Evolutionary conservation across 805 yeast species (phyloP).

Genomic region (Hemisphaericaspora nanyangensis): DNA sequence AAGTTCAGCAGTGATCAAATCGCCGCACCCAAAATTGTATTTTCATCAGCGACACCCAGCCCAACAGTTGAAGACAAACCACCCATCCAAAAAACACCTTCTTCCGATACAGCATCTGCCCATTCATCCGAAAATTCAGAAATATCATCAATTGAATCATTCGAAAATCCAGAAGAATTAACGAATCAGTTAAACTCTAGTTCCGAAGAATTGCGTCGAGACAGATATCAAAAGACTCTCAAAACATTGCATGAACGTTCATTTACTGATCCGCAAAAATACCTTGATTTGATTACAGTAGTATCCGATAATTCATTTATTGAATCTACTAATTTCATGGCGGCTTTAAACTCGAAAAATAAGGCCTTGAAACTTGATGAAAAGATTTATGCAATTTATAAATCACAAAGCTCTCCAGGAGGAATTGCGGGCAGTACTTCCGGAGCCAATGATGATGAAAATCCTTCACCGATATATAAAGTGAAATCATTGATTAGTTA

Average conservation of each 20-base stretch:
- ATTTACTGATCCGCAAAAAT: conserved; percentile 5
- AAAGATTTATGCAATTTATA: conserved; percentile 36
- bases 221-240: not conserved
- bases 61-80: not conserved
- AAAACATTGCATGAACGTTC: not conserved
- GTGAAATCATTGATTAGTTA: conserved; percentile 38
- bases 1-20: not conserved
- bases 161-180: too few species aligned
- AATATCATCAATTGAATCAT: not conserved
- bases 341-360: conserved; percentile 17
- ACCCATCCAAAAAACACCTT: not conserved
- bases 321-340: conserved; percentile 24
- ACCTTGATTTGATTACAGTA: conserved; percentile 2
- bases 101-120: not conserved
- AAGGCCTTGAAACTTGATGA: conserved; percentile 21
- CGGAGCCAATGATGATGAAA: not conserved
- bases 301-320: conserved; percentile 21
- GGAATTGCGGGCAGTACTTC: not conserved
- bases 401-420: conserved; percentile 17
- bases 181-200: not conserved
- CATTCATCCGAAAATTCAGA: not conserved
- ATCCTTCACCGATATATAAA: conserved; percentile 25
- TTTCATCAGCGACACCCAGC: not conserved
- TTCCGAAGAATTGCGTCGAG: conserved; percentile 2
- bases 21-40: not conserved